These are phyloP conservation scores for Cetradonia linearis DNA, from an alignment of 495 filamentous ascomycete species.

Conservation along the genomic window DNA sequence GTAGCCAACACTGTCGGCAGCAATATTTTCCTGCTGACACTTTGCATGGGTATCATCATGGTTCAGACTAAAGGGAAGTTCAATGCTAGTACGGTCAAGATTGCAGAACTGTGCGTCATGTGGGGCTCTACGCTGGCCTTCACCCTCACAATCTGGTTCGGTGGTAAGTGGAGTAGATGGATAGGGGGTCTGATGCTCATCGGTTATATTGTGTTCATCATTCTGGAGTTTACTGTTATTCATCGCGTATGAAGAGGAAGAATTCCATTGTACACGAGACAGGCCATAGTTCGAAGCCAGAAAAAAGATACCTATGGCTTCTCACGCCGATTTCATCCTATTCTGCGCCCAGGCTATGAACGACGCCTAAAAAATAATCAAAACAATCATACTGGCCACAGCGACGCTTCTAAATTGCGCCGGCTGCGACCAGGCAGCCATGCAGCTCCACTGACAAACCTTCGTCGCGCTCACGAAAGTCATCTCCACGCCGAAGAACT, in stretches of 20 bases:
- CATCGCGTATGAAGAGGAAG: not conserved
- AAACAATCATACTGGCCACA: not conserved
- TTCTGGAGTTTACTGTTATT: not conserved
- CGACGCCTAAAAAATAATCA: not conserved
- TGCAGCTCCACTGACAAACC: not conserved
- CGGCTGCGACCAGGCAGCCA: not conserved
- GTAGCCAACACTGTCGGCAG: slow-evolving; percentile 46
- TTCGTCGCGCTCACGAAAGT: not conserved
- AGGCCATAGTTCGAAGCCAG: not conserved
- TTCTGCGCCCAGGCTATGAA: not conserved
- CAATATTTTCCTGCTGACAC: slow-evolving; percentile 45
- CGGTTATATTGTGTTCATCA: not conserved
- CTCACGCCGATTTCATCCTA: not conserved
- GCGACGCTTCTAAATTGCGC: slow-evolving; percentile 5
- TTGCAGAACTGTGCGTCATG: not conserved
- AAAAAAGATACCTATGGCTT: not conserved
- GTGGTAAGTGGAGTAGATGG: not conserved
- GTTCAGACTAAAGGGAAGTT: slow-evolving; percentile 2
- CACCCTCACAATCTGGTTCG: slow-evolving; percentile 2
- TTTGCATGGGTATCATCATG: slow-evolving; percentile 38
- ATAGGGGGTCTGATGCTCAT: slow-evolving; percentile 1
- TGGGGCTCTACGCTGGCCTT: not conserved
- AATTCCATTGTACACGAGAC: not conserved
- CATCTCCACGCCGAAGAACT: slow-evolving; percentile 2
- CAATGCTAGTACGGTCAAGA: not conserved